These are phyloP conservation scores for Telopea speciosissima DNA, from an alignment of 177 flowering plant genomes.

Conservation along the genomic window DNA sequence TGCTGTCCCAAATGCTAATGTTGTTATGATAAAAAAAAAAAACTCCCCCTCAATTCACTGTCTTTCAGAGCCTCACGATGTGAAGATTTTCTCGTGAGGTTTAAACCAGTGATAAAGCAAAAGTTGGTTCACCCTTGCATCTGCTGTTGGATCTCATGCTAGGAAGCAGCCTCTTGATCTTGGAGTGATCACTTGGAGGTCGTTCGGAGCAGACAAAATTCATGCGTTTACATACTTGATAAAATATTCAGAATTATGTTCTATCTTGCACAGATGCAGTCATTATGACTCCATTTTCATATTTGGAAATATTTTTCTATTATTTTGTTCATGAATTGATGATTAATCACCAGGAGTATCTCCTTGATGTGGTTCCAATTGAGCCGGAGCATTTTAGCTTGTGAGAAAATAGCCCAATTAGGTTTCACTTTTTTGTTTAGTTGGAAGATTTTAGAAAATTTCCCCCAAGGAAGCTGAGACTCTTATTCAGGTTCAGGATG, in stretches of 20 bases:
- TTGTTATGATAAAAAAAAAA: too few species aligned
- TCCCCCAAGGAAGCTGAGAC: too few species aligned
- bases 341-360: too few species aligned
- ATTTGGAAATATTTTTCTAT: too few species aligned
- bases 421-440: too few species aligned
- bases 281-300: background rate
- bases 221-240: background rate
- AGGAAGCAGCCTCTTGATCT: background rate
- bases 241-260: background rate
- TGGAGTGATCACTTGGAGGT: background rate
- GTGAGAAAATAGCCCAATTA: background rate
- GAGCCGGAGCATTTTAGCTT: background rate
- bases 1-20: background rate
- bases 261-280: background rate
- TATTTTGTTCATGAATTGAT: background rate
- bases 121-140: background rate
- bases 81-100: conserved; percentile 3
- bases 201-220: background rate
- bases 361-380: too few species aligned
- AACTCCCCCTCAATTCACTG: background rate
- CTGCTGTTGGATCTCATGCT: conserved; percentile 5
- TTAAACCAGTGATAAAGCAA: conserved; percentile 9
- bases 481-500: too few species aligned
- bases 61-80: conserved; percentile 6
- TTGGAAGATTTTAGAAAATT: too few species aligned